Conservation (phyloP, 305 asterid genomes). For the Salvia sclarea region DNA sequence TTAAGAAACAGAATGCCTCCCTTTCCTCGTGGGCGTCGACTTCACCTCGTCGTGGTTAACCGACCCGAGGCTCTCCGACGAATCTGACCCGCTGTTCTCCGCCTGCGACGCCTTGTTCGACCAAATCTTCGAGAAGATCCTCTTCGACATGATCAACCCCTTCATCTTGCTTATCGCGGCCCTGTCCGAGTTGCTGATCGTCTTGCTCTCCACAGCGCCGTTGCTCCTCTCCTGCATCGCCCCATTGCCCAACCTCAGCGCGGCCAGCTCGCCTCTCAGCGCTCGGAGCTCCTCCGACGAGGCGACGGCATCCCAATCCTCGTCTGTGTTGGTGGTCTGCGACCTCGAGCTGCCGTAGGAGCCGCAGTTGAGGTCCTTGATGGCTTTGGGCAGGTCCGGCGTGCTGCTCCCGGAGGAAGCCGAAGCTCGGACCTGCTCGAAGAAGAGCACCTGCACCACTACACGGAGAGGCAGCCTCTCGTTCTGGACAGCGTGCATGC, state of each 20-base stretch:
- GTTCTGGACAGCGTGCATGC: conserved; percentile 95
- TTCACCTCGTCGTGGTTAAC: conserved; percentile 65
- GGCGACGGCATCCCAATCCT: conserved; percentile 95
- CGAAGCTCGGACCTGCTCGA: conserved; percentile 91
- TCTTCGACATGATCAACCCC: conserved; percentile 70
- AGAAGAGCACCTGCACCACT: conserved; percentile 89
- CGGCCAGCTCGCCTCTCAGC: conserved; percentile 80
- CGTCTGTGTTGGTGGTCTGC: conserved; percentile 73
- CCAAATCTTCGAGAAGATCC: conserved; percentile 80
- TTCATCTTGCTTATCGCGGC: conserved; percentile 67
- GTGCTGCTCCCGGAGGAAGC: conserved; percentile 96
- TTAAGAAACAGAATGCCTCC: conserved; percentile 85
- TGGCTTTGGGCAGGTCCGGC: conserved; percentile 84
- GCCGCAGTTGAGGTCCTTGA: conserved; percentile 67
- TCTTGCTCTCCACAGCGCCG: conserved; percentile 34
- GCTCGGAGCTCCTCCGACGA: conserved; percentile 86
- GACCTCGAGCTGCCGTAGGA: conserved; percentile 81
- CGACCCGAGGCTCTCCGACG: conserved; percentile 83
- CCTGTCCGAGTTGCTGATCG: conserved; percentile 45
- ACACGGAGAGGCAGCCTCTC: conserved; percentile 88
- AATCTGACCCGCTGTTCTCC: conserved; percentile 93
- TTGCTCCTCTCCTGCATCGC: conserved; percentile 45
- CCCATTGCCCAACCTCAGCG: conserved; percentile 65
- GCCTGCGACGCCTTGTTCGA: conserved; percentile 60
- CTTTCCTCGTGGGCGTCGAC: conserved; percentile 67